phyloP scores from a whole-genome alignment of 257 asterid species.

The Anisodus tanguticus region DNA sequence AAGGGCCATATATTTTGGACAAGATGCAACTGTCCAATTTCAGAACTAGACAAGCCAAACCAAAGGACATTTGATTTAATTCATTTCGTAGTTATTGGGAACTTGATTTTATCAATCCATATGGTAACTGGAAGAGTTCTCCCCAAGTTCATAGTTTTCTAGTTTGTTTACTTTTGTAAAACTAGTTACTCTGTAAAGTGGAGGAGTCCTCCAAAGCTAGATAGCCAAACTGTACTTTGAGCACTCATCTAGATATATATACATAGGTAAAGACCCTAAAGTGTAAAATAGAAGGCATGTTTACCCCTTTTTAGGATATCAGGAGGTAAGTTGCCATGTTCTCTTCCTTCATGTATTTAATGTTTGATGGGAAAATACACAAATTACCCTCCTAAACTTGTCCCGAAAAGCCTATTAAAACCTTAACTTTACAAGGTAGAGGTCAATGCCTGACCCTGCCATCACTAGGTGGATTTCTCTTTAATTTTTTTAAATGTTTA shows the following conservation, averaged over 20 bases:
- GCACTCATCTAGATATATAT: neutral
- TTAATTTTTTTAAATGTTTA: neutral
- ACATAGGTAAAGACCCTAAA: neutral
- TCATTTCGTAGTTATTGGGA: neutral
- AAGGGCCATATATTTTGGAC: neutral
- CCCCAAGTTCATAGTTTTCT: neutral
- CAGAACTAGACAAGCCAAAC: neutral
- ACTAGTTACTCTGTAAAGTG: neutral
- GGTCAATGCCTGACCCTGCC: neutral
- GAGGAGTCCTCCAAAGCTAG: constrained; percentile 19
- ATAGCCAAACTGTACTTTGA: neutral
- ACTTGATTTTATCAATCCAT: constrained; percentile 16
- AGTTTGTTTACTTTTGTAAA: constrained; percentile 3
- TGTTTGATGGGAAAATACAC: neutral
- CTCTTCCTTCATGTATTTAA: constrained; percentile 13
- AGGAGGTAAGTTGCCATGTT: neutral
- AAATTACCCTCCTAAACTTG: neutral
- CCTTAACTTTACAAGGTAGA: neutral
- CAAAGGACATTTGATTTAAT: neutral
- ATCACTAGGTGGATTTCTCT: constrained; percentile 12
- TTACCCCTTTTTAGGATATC: neutral
- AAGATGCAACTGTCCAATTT: neutral
- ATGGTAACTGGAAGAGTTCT: neutral
- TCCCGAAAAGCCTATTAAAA: neutral
- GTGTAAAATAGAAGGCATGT: neutral